Conservation (phyloP, 345 rosid genomes). For the Streptanthus diversifolius region DNA sequence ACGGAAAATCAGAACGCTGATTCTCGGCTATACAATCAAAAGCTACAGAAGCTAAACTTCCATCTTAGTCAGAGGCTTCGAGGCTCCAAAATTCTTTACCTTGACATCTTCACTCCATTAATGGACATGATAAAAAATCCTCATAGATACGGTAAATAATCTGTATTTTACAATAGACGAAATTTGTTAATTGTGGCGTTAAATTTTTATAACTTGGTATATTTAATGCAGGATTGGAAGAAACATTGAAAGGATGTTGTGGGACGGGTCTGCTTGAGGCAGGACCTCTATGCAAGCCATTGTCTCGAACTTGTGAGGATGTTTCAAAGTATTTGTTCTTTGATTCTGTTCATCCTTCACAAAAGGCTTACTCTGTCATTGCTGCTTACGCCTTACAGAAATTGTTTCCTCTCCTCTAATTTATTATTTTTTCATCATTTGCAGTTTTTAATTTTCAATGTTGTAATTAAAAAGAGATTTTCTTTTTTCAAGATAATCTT, state of each 20-base stretch:
- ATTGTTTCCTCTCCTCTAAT: conserved; percentile 12
- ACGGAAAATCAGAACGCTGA: conserved; percentile 24
- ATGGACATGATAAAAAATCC: conserved; percentile 32
- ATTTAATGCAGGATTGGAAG: conserved; percentile 20
- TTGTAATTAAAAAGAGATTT: neutral
- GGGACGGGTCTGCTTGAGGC: conserved; percentile 36
- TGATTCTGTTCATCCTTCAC: conserved; percentile 34
- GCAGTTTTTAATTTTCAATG: neutral
- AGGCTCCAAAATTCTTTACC: conserved; percentile 23
- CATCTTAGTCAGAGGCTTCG: conserved; percentile 15
- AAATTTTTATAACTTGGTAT: neutral
- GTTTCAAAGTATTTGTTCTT: conserved; percentile 33
- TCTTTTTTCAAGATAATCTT: too few relatives aligned
- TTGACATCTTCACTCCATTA: conserved; percentile 32
- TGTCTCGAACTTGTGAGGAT: conserved; percentile 17
- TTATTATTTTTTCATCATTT: neutral
- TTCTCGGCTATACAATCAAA: conserved; percentile 30
- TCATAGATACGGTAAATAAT: conserved; percentile 19
- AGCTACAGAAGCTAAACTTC: conserved; percentile 13
- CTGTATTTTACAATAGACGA: neutral
- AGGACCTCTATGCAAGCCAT: conserved; percentile 26
- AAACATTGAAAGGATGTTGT: conserved; percentile 37
- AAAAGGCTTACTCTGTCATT: conserved; percentile 33
- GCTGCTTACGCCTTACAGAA: conserved; percentile 8
- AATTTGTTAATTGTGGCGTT: neutral